A percentile compares a stretch with the other conserved stretches of the same genome.
Conservation (phyloP, 305 asterid species). For the Ruellia speciosa region DNA sequence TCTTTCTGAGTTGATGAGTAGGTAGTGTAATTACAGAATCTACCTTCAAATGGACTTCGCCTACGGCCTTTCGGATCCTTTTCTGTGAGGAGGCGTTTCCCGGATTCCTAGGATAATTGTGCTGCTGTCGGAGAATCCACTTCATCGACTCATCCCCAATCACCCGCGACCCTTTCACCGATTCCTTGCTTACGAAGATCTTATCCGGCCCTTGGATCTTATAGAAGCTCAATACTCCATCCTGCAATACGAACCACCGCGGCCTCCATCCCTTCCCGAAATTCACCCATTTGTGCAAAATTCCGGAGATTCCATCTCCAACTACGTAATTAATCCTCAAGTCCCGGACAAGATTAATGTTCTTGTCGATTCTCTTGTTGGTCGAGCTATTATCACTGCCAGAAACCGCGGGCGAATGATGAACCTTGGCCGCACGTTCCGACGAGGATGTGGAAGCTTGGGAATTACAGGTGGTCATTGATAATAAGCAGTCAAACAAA, state of each 20-base stretch:
- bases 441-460: conserved; percentile 36
- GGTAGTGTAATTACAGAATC: background rate
- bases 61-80: conserved; percentile 50
- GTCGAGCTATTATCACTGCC: background rate
- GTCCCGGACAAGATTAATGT: conserved; percentile 29
- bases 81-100: conserved; percentile 28
- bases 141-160: conserved; percentile 79
- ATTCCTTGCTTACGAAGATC: conserved; percentile 53
- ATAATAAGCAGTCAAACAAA: no score
- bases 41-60: conserved; percentile 98
- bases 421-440: conserved; percentile 8
- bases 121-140: conserved; percentile 39
- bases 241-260: conserved; percentile 91
- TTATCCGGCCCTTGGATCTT: conserved; percentile 95
- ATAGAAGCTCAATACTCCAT: conserved; percentile 85
- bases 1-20: no score
- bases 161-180: conserved; percentile 70
- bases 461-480: background rate
- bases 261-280: conserved; percentile 96
- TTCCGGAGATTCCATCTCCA: conserved; percentile 78
- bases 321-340: conserved; percentile 79
- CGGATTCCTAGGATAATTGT: conserved; percentile 8
- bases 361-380: conserved; percentile 22
- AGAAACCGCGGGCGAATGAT: conserved; percentile 11
- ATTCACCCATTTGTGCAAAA: conserved; percentile 89